Evolutionary conservation across 2,329 filamentous ascomycete species (phyloP).

Genomic region (Paracoccidioides brasiliensis): DNA sequence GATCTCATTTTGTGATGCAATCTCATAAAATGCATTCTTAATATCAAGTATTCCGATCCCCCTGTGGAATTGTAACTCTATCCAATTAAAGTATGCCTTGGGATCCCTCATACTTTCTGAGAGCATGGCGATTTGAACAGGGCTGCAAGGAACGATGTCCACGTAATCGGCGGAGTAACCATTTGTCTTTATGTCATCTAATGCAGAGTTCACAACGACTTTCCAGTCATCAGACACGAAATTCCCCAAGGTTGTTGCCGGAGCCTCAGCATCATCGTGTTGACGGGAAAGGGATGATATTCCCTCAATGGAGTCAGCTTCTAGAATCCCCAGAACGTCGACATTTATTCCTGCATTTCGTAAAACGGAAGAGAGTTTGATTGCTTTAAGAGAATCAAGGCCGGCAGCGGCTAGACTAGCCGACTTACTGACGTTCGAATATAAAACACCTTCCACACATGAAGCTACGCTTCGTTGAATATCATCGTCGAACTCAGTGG

Average conservation of each 20-base stretch:
- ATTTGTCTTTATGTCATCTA: constrained; percentile 32
- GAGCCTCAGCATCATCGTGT: constrained; percentile 5
- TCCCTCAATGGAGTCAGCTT: constrained; percentile 36
- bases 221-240: constrained; percentile 10
- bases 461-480: constrained; percentile 24
- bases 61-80: constrained; percentile 48
- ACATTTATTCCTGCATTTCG: constrained; percentile 43
- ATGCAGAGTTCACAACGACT: constrained; percentile 14
- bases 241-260: constrained; percentile 11
- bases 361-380: constrained; percentile 51
- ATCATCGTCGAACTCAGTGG: constrained; percentile 14
- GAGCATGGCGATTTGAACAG: constrained; percentile 69
- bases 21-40: constrained; percentile 34
- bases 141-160: constrained; percentile 49
- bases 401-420: constrained; percentile 42
- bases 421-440: constrained; percentile 21
- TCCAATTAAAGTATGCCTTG: constrained; percentile 62
- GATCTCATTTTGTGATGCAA: constrained; percentile 49
- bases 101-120: constrained; percentile 51
- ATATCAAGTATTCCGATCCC: constrained; percentile 30
- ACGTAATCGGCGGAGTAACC: constrained; percentile 16
- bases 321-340: constrained; percentile 49
- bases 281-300: constrained; percentile 23
- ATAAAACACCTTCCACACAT: constrained; percentile 33
- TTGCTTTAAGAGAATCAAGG: constrained; percentile 53